Conservation (phyloP, 1,284 basidiomycete species). For the Marasmius fiardii region DNA sequence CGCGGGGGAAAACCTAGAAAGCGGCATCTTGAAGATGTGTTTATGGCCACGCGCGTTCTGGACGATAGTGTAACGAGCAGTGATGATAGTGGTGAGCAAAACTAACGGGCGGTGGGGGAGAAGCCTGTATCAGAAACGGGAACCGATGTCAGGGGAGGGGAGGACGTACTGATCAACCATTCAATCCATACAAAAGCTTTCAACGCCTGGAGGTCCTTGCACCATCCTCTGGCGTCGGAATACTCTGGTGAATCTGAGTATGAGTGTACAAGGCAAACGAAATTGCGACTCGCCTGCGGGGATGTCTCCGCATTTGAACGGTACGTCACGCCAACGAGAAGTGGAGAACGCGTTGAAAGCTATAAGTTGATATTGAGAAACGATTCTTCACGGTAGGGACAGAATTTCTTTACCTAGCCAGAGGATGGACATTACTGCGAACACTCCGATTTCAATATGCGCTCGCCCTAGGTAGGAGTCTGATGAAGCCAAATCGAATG, state of each 20-base stretch:
- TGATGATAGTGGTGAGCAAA: constrained; percentile 36
- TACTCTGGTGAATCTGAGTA: constrained; percentile 30
- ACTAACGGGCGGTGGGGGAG: constrained; percentile 37
- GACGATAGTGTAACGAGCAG: constrained; percentile 38
- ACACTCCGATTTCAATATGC: constrained; percentile 43
- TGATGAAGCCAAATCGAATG: constrained; percentile 37
- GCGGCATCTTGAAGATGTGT: constrained; percentile 47
- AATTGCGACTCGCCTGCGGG: constrained; percentile 34
- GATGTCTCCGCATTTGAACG: constrained; percentile 44
- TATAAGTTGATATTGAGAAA: constrained; percentile 19
- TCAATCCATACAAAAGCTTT: constrained; percentile 58
- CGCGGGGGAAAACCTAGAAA: constrained; percentile 44
- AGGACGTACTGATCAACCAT: constrained; percentile 45
- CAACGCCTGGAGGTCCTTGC: constrained; percentile 48
- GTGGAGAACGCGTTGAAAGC: constrained; percentile 61
- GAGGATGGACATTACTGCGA: constrained; percentile 43
- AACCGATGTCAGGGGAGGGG: neutral
- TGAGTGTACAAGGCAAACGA: neutral
- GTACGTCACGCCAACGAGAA: constrained; percentile 47
- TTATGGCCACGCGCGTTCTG: constrained; percentile 44
- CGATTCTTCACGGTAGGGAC: neutral
- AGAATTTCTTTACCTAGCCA: constrained; percentile 49
- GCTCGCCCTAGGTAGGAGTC: constrained; percentile 44
- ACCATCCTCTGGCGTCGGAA: constrained; percentile 46
- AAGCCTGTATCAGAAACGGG: neutral